phyloP scores from a whole-genome alignment of 352 stramenopile genomes.

The Globisporangium splendens region DNA sequence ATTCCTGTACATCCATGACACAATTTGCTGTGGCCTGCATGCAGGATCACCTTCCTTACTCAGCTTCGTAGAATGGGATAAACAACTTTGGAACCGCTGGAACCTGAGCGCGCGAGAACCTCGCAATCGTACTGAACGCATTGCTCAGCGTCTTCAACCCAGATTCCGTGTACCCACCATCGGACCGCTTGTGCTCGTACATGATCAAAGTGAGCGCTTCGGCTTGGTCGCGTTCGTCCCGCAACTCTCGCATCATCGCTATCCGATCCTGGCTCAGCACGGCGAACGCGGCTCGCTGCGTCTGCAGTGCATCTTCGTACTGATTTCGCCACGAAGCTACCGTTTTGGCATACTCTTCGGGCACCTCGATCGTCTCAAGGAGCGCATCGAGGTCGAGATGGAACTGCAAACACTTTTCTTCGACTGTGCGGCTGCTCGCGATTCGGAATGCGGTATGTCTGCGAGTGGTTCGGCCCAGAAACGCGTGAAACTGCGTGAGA shows the following conservation, averaged over 20 bases:
- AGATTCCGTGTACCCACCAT: not conserved
- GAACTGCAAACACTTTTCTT: not conserved
- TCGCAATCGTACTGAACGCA: conserved; percentile 17
- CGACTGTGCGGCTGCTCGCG: conserved; percentile 8
- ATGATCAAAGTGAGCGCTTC: conserved; percentile 11
- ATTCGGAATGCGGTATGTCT: not conserved
- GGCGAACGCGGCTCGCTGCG: not conserved
- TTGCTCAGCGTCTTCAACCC: conserved; percentile 9
- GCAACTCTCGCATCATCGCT: conserved; percentile 9
- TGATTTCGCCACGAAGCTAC: conserved; percentile 6
- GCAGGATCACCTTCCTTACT: not conserved
- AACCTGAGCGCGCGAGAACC: conserved; percentile 12
- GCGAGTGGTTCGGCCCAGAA: not conserved
- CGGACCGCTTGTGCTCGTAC: conserved; percentile 14
- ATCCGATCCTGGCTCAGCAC: conserved; percentile 11
- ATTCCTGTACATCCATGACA: too few relatives aligned
- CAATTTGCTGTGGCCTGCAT: too few relatives aligned
- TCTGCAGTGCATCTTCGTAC: conserved; percentile 11
- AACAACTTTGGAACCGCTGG: conserved; percentile 5
- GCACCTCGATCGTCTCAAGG: not conserved
- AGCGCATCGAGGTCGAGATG: conserved; percentile 4
- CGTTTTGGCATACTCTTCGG: conserved; percentile 4
- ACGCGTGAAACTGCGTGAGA: conserved; percentile 2
- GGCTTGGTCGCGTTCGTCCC: conserved; percentile 2
- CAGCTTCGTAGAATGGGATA: conserved; percentile 7